These are phyloP conservation scores for Phialophora macrospora DNA, from an alignment of 2,329 filamentous ascomycete species.

Conservation along the genomic window DNA sequence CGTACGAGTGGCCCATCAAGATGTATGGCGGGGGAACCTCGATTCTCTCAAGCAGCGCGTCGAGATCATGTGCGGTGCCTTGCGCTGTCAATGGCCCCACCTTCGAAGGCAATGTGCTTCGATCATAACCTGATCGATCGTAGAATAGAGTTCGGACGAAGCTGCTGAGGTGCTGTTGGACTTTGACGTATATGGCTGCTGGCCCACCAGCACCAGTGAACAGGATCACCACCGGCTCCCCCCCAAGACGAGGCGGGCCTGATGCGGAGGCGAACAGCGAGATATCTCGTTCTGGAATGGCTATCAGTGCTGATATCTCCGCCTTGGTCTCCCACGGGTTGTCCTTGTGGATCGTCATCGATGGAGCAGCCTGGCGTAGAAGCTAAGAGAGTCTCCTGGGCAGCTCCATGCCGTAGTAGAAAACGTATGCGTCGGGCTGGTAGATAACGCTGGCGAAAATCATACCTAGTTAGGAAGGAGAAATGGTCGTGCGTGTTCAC, in stretches of 20 bases:
- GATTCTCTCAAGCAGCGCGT: constrained; percentile 39
- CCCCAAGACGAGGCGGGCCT: constrained; percentile 38
- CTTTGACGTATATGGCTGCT: constrained; percentile 43
- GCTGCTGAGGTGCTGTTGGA: constrained; percentile 42
- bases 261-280: constrained; percentile 42
- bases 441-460: neutral
- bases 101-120: constrained; percentile 34
- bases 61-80: constrained; percentile 43
- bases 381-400: neutral
- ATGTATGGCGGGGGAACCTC: constrained; percentile 42
- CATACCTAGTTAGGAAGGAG: constrained; percentile 2
- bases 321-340: constrained; percentile 20
- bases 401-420: neutral
- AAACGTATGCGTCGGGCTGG: neutral
- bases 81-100: constrained; percentile 38
- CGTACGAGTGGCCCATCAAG: constrained; percentile 49
- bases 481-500: neutral
- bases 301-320: constrained; percentile 8
- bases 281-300: neutral
- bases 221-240: constrained; percentile 44
- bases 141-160: constrained; percentile 45
- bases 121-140: constrained; percentile 48
- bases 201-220: constrained; percentile 47
- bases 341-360: constrained; percentile 25
- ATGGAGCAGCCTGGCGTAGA: neutral